Conservation (phyloP, 2,329 filamentous ascomycete genomes). For the Pyrenophora graminea region DNA sequence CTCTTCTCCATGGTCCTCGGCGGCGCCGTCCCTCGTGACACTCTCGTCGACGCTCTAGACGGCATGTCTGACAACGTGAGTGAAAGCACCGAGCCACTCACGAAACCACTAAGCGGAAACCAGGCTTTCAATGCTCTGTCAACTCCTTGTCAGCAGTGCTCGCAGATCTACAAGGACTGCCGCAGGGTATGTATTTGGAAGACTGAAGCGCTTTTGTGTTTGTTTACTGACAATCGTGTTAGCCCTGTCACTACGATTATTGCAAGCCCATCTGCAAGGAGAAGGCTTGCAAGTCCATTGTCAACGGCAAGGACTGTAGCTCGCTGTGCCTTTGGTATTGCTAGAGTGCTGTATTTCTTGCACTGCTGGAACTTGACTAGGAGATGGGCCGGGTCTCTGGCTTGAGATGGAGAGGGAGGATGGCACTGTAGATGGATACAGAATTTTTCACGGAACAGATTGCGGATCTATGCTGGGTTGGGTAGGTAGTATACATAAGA, state of each 20-base stretch:
- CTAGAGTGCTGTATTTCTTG: background rate
- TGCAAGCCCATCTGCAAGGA: background rate
- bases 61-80: background rate
- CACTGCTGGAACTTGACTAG: background rate
- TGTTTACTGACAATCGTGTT: too few species aligned
- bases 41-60: background rate
- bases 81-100: too few species aligned
- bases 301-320: background rate
- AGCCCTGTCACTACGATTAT: too few species aligned
- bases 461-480: background rate
- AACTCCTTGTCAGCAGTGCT: background rate
- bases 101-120: background rate
- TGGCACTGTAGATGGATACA: background rate
- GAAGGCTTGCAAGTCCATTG: background rate
- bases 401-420: background rate
- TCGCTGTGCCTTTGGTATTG: background rate
- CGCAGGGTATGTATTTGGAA: background rate
- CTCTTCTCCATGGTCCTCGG: background rate
- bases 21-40: background rate
- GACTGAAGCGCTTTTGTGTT: too few species aligned
- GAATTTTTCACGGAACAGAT: background rate
- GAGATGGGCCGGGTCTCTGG: background rate
- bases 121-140: background rate
- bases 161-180: background rate
- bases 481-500: background rate